Base-by-base conservation (phyloP, 2,329 filamentous ascomycete genomes). In the Karstenula rhodostoma region DNA sequence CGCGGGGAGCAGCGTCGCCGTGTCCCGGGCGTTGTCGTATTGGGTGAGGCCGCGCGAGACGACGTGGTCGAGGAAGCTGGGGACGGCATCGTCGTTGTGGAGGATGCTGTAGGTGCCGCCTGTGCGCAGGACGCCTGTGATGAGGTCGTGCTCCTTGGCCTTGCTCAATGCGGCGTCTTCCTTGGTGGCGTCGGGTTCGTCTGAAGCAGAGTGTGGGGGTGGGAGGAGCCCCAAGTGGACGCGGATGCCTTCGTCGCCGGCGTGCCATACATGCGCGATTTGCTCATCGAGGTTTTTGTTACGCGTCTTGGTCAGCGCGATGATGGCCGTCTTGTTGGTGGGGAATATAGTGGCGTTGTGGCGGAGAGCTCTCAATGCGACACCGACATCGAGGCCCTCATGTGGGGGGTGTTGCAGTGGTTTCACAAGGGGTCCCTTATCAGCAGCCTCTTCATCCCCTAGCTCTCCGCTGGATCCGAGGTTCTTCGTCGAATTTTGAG, bases 11-110 rank as follows among this genome's bases (percentile, higher is more conserved):
- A 69, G 53, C 9, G 61, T 70, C 5, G 67, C 67, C 4, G 68
- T 70, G 57, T 70, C 68, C 10, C 58, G 48, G 15, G 67, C 65
- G 55, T 70, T 70, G 57, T 70, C 68, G 55, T 70, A 70, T 8
- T 65, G 58, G 7, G 65, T 69, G 4, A 70, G 51, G n/a, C 58
- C 65, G 35, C 68, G 68, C 15, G 64, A 66, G 12, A 71, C 58
- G 22, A 70, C 66, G 50, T 68, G 64, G 13, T 64, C 55, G 22
- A 71, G 54, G 49, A 70, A 70, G 25, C 51, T 55, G 4, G 62
- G 53, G 9, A 69, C 59, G 1, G 64, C 51, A 2, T 52, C 29
- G 13, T 46, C 61, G 44, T 60, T 48, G 49, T 70, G 66, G 5
- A 71, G 58, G 2, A 63, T 60, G 25, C 62, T 66, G 59, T 68